Conservation (phyloP, 2,329 filamentous ascomycete genomes). For the Stachybotrys chlorohalonatus region DNA sequence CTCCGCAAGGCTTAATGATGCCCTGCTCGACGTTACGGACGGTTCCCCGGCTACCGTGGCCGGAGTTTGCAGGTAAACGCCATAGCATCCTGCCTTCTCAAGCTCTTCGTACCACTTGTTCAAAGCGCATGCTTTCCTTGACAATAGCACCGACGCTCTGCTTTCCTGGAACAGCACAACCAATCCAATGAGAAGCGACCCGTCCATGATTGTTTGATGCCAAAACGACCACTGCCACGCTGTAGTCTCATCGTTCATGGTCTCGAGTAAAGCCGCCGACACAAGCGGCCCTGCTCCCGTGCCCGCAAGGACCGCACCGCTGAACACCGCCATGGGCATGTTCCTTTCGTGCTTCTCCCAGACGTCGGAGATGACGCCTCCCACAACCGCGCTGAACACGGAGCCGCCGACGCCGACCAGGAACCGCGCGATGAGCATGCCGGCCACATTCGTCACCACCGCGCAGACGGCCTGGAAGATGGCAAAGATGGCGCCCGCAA, state of each 20-base stretch:
- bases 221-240: conserved; percentile 85
- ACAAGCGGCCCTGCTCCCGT: conserved; percentile 73
- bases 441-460: conserved; percentile 57
- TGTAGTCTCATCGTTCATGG: conserved; percentile 32
- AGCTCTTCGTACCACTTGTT: conserved; percentile 73
- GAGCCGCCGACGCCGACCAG: conserved; percentile 69
- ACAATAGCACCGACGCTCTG: conserved; percentile 69
- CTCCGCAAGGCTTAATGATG: conserved; percentile 7
- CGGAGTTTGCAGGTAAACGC: conserved; percentile 27
- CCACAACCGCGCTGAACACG: conserved; percentile 79
- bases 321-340: conserved; percentile 83
- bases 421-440: conserved; percentile 69
- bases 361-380: conserved; percentile 83
- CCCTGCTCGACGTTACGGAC: conserved; percentile 9
- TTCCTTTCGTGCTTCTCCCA: conserved; percentile 74
- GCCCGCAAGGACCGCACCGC: conserved; percentile 67
- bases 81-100: conserved; percentile 53
- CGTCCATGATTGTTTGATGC: conserved; percentile 66
- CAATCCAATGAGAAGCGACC: conserved; percentile 50
- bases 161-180: conserved; percentile 72
- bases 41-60: conserved; percentile 4
- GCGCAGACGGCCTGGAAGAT: conserved; percentile 65
- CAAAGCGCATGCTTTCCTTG: conserved; percentile 60
- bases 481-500: conserved; percentile 63
- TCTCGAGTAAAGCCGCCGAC: conserved; percentile 58